Evolutionary conservation across 352 stramenopile species (phyloP).

Genomic region (Phytophthora capsici): DNA sequence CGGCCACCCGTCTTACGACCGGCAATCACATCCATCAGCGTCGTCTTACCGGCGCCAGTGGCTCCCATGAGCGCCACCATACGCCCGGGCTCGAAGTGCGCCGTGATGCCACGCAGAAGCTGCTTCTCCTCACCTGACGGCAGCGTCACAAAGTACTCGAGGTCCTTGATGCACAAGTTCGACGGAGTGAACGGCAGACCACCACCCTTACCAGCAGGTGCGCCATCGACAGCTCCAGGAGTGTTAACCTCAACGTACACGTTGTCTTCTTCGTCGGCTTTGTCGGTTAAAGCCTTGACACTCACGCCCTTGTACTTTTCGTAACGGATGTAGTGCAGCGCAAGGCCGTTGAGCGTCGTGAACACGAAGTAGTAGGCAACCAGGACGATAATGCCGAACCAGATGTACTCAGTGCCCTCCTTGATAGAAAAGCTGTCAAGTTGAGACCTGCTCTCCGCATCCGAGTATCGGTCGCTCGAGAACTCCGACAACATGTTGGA

Average conservation of each 20-base stretch:
- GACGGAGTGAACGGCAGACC: constrained; percentile 47
- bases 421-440: constrained; percentile 48
- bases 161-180: constrained; percentile 52
- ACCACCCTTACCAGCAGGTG: constrained; percentile 10
- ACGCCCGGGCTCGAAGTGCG: constrained; percentile 59
- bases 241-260: constrained; percentile 51
- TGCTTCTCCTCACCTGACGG: constrained; percentile 55
- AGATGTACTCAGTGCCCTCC: constrained; percentile 53
- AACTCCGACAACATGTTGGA: constrained; percentile 71
- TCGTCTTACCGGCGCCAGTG: constrained; percentile 34
- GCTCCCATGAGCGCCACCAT: constrained; percentile 84
- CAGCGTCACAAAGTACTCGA: constrained; percentile 61
- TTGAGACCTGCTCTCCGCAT: constrained; percentile 5
- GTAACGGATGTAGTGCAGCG: constrained; percentile 61
- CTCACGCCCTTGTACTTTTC: constrained; percentile 48
- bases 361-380: constrained; percentile 65
- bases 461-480: constrained; percentile 37
- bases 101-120: constrained; percentile 49
- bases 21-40: constrained; percentile 77
- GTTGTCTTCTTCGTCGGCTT: constrained; percentile 24
- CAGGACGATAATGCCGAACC: constrained; percentile 52
- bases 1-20: constrained; percentile 75
- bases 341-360: constrained; percentile 50
- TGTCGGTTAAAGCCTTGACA: constrained; percentile 41
- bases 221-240: constrained; percentile 1